Percentiles rank a stretch among this genome's conserved stretches.
phyloP scores from a whole-genome alignment of 139 green algal species.

The Zygnema circumcarinatum region DNA sequence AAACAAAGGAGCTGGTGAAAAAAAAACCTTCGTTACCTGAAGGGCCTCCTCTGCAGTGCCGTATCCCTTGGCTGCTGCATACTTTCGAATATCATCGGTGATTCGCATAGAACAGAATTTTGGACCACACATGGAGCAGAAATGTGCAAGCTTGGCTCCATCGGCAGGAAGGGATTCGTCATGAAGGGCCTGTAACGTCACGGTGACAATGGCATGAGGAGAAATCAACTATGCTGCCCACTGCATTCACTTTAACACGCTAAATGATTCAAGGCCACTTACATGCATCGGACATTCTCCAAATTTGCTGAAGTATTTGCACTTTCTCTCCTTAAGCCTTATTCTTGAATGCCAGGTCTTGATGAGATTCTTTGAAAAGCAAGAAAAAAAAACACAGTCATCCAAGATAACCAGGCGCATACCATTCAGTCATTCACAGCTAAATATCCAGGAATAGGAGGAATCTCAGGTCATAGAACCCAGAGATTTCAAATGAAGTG shows the following conservation, averaged over 20 bases:
- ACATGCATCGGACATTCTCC: too few relatives aligned
- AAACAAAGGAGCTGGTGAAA: neutral
- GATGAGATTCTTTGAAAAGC: too few relatives aligned
- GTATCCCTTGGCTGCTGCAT: slow-evolving; percentile 55
- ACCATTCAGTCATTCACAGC: neutral
- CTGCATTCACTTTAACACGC: too few relatives aligned
- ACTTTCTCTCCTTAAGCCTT: too few relatives aligned
- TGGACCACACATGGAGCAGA: slow-evolving; percentile 69
- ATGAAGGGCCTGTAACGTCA: slow-evolving; percentile 61
- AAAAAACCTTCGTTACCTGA: slow-evolving; percentile 9
- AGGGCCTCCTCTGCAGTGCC: slow-evolving; percentile 41
- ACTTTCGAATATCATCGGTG: slow-evolving; percentile 66
- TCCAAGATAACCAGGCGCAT: neutral
- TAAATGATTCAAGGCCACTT: too few relatives aligned
- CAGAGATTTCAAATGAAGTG: too few relatives aligned
- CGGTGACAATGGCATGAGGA: too few relatives aligned
- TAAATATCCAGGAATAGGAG: too few relatives aligned
- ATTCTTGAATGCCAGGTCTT: too few relatives aligned
- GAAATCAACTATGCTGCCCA: too few relatives aligned
- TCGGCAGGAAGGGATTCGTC: slow-evolving; percentile 66
- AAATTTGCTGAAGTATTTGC: too few relatives aligned
- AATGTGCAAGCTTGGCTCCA: slow-evolving; percentile 65
- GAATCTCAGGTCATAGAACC: too few relatives aligned
- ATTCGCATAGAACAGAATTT: slow-evolving; percentile 70
- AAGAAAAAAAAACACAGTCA: neutral